Evolutionary conservation across 139 green algal species (phyloP).

Genomic region (Asterochloris erici): DNA sequence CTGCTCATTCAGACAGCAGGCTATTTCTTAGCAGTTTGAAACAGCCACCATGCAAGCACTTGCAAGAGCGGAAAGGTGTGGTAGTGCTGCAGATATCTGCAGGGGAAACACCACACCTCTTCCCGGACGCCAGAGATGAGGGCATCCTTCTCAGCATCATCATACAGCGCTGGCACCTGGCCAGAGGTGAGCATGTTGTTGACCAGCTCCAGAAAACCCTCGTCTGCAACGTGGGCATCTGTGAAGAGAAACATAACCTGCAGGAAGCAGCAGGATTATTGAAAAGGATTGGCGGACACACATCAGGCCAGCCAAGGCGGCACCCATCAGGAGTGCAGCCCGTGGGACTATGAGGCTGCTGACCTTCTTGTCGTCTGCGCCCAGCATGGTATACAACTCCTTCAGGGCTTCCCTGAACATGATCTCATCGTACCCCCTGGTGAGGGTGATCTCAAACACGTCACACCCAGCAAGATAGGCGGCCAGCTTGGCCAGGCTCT

Average conservation of each 20-base stretch:
- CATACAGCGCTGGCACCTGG: conserved; percentile 85
- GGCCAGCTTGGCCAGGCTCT: conserved; percentile 48
- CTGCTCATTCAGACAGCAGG: no score
- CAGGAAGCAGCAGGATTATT: background rate
- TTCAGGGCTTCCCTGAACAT: conserved; percentile 83
- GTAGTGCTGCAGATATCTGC: no score
- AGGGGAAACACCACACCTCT: conserved; percentile 18
- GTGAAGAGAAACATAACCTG: conserved; percentile 83
- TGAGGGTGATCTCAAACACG: conserved; percentile 87
- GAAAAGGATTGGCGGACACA: no score
- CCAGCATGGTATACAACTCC: conserved; percentile 72
- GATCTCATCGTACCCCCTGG: conserved; percentile 78
- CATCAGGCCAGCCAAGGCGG: no score
- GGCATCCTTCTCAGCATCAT: conserved; percentile 75
- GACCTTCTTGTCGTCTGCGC: conserved; percentile 66
- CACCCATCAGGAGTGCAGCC: no score
- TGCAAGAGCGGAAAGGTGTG: no score
- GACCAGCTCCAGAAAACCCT: conserved; percentile 85
- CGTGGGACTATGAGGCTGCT: background rate
- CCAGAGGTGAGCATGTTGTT: conserved; percentile 88
- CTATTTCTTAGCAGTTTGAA: no score
- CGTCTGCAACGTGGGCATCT: conserved; percentile 77
- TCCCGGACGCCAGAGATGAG: conserved; percentile 46
- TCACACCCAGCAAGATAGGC: conserved; percentile 63
- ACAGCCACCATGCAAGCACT: no score